Evolutionary conservation across 176 grass and related monocot genomes (phyloP).

Genomic region (Eleusine indica): DNA sequence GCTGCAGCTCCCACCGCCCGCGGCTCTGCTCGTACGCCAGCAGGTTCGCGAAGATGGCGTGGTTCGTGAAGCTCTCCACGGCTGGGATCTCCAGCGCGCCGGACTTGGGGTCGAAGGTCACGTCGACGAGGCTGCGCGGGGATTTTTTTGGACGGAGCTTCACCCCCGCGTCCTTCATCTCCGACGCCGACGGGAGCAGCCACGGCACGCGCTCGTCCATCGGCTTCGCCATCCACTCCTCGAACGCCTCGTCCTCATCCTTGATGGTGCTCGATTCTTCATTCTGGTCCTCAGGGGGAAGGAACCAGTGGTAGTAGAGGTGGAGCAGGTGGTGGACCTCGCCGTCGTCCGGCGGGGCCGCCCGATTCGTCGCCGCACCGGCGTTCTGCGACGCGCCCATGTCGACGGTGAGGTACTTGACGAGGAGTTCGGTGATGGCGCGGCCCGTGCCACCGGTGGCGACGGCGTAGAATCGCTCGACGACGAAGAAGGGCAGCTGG

Average conservation of each 20-base stretch:
- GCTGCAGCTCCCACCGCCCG: constrained; percentile 6
- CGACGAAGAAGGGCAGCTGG: constrained; percentile 53
- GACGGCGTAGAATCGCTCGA: constrained; percentile 47
- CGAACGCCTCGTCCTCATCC: constrained; percentile 21
- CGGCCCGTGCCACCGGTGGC: constrained; percentile 30
- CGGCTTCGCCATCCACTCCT: constrained; percentile 36
- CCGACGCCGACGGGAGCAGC: constrained; percentile 39
- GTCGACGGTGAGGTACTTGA: constrained; percentile 47
- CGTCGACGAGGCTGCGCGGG: constrained; percentile 45
- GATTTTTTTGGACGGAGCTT: constrained; percentile 41
- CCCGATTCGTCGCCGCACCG: too few relatives aligned
- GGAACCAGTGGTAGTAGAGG: constrained; percentile 65
- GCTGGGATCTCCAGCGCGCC: constrained; percentile 50
- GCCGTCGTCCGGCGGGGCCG: constrained; percentile 4
- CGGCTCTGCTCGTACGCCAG: constrained; percentile 58
- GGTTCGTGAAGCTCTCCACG: constrained; percentile 52
- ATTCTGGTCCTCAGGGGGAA: constrained; percentile 26
- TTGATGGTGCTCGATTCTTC: not conserved
- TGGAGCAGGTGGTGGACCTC: constrained; percentile 56
- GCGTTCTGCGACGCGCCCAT: constrained; percentile 6
- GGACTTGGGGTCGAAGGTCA: constrained; percentile 23
- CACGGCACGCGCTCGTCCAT: constrained; percentile 38
- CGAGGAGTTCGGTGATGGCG: constrained; percentile 40
- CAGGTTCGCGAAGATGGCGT: constrained; percentile 12
- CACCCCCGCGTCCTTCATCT: constrained; percentile 44